These are phyloP conservation scores for Phytopythium boreale DNA, from an alignment of 352 stramenopile species.

Conservation along the genomic window DNA sequence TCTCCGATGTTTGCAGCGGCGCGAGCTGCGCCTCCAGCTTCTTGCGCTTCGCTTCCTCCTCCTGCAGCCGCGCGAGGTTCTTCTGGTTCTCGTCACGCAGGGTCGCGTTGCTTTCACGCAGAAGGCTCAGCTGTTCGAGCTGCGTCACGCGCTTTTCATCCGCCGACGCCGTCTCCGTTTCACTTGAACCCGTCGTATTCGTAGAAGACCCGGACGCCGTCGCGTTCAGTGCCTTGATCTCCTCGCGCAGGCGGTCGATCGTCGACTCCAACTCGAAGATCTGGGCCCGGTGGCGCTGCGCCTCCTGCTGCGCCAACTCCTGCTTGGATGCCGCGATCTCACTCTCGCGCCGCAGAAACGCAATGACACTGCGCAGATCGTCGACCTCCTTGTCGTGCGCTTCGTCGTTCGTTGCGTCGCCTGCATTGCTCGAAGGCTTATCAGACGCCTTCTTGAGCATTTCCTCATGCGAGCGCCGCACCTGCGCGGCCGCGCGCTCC, in stretches of 20 bases:
- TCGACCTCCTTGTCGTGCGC: conserved; percentile 61
- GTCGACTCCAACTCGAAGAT: conserved; percentile 58
- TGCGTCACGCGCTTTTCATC: conserved; percentile 57
- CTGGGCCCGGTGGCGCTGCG: conserved; percentile 50
- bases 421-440: neutral
- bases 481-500: conserved; percentile 49
- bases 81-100: conserved; percentile 72
- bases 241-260: conserved; percentile 49
- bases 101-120: conserved; percentile 79
- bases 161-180: conserved; percentile 7
- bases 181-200: neutral
- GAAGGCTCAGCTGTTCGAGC: conserved; percentile 67
- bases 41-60: conserved; percentile 46
- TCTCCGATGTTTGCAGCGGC: conserved; percentile 43
- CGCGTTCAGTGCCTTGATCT: conserved; percentile 48
- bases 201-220: conserved; percentile 1
- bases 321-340: conserved; percentile 70
- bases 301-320: conserved; percentile 66
- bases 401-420: conserved; percentile 6
- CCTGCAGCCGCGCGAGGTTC: conserved; percentile 45
- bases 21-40: conserved; percentile 49
- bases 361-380: conserved; percentile 67
- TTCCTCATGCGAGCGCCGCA: conserved; percentile 58
- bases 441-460: conserved; percentile 40
- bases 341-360: conserved; percentile 64